These are phyloP conservation scores for Umbellularia californica DNA, from an alignment of 164 flowering plant genomes.

Conservation along the genomic window DNA sequence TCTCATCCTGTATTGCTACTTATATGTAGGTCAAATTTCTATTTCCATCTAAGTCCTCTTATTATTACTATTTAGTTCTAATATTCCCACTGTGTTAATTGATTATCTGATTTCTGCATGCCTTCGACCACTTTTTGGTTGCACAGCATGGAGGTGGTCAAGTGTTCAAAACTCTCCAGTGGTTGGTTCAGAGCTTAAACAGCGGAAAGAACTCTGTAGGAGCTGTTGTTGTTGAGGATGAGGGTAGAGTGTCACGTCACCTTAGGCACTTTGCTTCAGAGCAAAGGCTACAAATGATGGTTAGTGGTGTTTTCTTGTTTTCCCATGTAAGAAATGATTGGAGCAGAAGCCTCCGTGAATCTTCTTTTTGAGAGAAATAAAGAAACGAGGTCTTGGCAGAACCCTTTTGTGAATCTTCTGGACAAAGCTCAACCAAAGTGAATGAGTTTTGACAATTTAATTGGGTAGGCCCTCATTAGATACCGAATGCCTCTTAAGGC, in stretches of 20 bases:
- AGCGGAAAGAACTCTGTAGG: constrained; percentile 40
- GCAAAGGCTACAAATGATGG: constrained; percentile 57
- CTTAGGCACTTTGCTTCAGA: constrained; percentile 70
- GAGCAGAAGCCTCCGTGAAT: no score
- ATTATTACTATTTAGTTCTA: background rate
- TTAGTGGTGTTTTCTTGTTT: constrained; percentile 22
- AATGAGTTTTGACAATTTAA: no score
- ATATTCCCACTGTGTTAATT: background rate
- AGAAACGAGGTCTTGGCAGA: no score
- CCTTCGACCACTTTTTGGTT: background rate
- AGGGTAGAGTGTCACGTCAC: constrained; percentile 57
- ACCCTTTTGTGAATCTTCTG: no score
- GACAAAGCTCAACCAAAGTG: no score
- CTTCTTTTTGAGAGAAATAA: no score
- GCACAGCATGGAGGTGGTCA: constrained; percentile 78
- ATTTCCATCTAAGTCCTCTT: no score
- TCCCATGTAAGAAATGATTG: background rate
- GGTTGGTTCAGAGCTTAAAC: constrained; percentile 47
- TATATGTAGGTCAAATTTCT: background rate
- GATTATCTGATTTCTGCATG: background rate
- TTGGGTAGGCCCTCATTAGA: no score
- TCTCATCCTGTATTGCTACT: no score
- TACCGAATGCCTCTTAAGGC: no score
- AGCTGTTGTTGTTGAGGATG: constrained; percentile 56
- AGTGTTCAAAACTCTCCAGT: constrained; percentile 64